phyloP scores from a whole-genome alignment of 2,329 filamentous ascomycete genomes.

The Colletotrichum sp. region DNA sequence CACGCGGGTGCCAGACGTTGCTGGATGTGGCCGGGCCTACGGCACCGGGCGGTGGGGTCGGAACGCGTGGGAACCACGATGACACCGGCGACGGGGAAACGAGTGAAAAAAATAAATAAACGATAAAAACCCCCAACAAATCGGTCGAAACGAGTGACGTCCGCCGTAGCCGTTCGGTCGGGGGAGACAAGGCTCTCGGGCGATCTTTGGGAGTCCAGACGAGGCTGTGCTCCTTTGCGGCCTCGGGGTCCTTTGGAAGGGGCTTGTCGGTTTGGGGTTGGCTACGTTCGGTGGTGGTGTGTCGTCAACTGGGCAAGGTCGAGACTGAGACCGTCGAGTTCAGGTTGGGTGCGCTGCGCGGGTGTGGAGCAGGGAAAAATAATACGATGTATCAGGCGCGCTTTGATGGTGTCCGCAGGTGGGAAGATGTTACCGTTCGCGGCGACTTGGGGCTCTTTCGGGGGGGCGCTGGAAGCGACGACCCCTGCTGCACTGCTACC shows the following conservation, averaged over 20 bases:
- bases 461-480: slow-evolving; percentile 1
- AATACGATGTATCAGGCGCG: slow-evolving; percentile 21
- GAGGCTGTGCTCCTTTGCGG: slow-evolving; percentile 11
- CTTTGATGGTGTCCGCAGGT: slow-evolving; percentile 5
- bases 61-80: slow-evolving; percentile 6
- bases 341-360: neutral
- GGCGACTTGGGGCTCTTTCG: slow-evolving; percentile 4
- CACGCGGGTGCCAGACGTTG: neutral
- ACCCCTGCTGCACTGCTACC: slow-evolving; percentile 11
- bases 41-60: slow-evolving; percentile 16
- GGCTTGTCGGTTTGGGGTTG: neutral
- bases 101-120: neutral
- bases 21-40: slow-evolving; percentile 8
- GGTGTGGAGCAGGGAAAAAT: slow-evolving; percentile 18
- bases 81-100: neutral
- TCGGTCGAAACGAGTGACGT: neutral
- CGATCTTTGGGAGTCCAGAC: slow-evolving; percentile 3
- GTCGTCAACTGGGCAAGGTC: neutral
- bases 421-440: slow-evolving; percentile 20
- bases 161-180: neutral
- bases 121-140: neutral
- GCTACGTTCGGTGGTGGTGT: neutral
- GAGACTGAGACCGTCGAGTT: slow-evolving; percentile 1
- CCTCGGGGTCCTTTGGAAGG: neutral
- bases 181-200: slow-evolving; percentile 6